Conservation (phyloP, 2,329 filamentous ascomycete species). For the Cladophialophora chaetospira region DNA sequence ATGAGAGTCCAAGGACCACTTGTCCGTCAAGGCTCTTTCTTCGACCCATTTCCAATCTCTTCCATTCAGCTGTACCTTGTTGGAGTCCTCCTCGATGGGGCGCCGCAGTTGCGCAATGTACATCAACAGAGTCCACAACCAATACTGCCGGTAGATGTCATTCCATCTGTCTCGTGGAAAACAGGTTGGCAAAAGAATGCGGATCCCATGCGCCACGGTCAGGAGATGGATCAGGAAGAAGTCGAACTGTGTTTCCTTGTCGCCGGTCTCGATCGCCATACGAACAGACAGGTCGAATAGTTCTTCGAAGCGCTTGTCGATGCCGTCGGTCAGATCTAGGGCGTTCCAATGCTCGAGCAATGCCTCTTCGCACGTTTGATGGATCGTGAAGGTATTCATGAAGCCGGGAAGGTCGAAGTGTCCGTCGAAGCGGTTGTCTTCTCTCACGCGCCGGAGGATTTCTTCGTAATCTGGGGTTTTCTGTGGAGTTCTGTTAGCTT, state of each 20-base stretch:
- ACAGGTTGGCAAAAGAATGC: not conserved
- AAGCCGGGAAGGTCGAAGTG: conserved; percentile 8
- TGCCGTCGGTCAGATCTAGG: not conserved
- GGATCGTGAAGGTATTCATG: conserved; percentile 1
- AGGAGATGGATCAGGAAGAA: conserved; percentile 19
- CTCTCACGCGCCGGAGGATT: conserved; percentile 5
- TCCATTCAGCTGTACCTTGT: not conserved
- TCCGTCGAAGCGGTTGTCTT: conserved; percentile 15
- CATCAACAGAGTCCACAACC: conserved; percentile 7
- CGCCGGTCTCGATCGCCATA: conserved; percentile 1
- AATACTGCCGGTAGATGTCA: conserved; percentile 8
- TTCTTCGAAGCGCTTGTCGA: conserved; percentile 3
- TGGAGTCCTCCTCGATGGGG: not conserved
- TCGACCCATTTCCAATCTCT: conserved; percentile 13
- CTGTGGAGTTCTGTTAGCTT: too few species aligned
- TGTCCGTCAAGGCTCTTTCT: conserved; percentile 6
- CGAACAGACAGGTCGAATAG: conserved; percentile 8
- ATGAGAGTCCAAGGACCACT: conserved; percentile 15
- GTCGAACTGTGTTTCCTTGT: conserved; percentile 5
- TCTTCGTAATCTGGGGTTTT: conserved; percentile 11
- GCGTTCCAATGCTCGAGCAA: conserved; percentile 20
- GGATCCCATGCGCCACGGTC: conserved; percentile 13
- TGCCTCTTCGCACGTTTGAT: not conserved
- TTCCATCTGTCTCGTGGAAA: not conserved
- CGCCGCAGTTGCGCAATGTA: conserved; percentile 10